phyloP scores from a whole-genome alignment of 2,329 filamentous ascomycete genomes.

The Xylariaceae sp. region DNA sequence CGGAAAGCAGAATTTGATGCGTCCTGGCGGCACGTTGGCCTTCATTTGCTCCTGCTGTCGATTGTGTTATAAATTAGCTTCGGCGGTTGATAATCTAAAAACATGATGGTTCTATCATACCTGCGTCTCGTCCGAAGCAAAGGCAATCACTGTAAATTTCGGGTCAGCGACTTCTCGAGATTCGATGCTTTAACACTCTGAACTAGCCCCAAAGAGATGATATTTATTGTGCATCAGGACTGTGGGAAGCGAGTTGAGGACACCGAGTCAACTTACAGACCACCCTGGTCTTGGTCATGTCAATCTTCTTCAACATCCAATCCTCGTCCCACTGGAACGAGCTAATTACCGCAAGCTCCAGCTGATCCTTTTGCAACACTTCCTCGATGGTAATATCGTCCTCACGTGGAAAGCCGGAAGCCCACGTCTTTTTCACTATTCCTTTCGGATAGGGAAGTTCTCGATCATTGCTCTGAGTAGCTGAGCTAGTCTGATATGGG shows the following conservation, averaged over 20 bases:
- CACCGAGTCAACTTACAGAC: conserved; percentile 42
- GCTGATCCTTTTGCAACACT: conserved; percentile 71
- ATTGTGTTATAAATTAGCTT: conserved; percentile 5
- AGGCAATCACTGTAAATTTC: conserved; percentile 44
- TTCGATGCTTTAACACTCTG: too few species aligned
- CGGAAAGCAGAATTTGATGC: conserved; percentile 77
- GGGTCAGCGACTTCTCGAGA: neutral
- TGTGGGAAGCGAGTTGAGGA: neutral
- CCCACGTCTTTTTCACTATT: conserved; percentile 81
- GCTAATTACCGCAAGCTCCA: conserved; percentile 80
- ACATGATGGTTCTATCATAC: conserved; percentile 41
- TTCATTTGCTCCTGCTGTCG: conserved; percentile 53
- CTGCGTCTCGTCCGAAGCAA: conserved; percentile 54
- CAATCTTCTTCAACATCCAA: conserved; percentile 76
- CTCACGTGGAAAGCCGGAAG: conserved; percentile 60
- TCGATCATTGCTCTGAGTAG: neutral
- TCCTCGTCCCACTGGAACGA: conserved; percentile 85
- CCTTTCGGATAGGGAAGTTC: conserved; percentile 57
- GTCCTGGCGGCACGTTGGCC: conserved; percentile 51
- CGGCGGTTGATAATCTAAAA: neutral
- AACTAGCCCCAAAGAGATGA: too few species aligned
- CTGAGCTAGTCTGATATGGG: neutral
- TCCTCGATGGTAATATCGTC: conserved; percentile 89
- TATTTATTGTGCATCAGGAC: neutral
- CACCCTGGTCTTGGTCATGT: conserved; percentile 62